phyloP scores from a whole-genome alignment of 495 filamentous ascomycete species.

The Penicillium nucicola region DNA sequence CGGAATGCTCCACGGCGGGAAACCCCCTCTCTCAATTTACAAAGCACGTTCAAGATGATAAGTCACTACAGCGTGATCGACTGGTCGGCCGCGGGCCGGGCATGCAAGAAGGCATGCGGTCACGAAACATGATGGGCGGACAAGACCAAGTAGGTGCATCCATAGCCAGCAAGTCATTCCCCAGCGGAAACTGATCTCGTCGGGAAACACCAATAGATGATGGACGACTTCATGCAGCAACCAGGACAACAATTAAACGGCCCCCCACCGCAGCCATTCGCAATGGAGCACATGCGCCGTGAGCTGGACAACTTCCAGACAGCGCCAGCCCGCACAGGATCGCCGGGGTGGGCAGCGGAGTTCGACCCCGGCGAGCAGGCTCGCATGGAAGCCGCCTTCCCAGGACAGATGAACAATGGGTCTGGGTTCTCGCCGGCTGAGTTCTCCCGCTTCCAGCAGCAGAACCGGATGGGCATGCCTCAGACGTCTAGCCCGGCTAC shows the following conservation, averaged over 20 bases:
- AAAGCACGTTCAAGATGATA: slow-evolving; percentile 93
- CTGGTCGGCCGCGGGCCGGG: slow-evolving; percentile 68
- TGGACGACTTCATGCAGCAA: slow-evolving; percentile 89
- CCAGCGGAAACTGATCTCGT: slow-evolving; percentile 12
- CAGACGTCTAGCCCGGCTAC: slow-evolving; percentile 55
- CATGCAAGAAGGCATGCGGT: slow-evolving; percentile 64
- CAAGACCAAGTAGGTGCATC: slow-evolving; percentile 55
- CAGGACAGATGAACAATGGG: slow-evolving; percentile 45
- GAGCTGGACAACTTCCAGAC: slow-evolving; percentile 60
- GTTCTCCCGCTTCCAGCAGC: slow-evolving; percentile 80
- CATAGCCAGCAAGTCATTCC: background rate
- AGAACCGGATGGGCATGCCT: slow-evolving; percentile 52
- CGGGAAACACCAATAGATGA: slow-evolving; percentile 55
- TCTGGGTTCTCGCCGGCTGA: slow-evolving; percentile 77
- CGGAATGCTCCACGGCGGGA: slow-evolving; percentile 93
- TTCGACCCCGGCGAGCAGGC: slow-evolving; percentile 66
- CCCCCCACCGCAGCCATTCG: slow-evolving; percentile 53
- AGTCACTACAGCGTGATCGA: slow-evolving; percentile 85
- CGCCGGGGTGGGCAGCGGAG: slow-evolving; percentile 67
- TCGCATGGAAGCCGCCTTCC: slow-evolving; percentile 78
- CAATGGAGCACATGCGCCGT: slow-evolving; percentile 67
- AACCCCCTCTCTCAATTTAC: slow-evolving; percentile 96
- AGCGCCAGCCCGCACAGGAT: slow-evolving; percentile 52
- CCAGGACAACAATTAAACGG: slow-evolving; percentile 53
- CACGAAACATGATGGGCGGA: slow-evolving; percentile 53